Evolutionary conservation across 1,284 basidiomycete genomes (phyloP).

Genomic region (Ceratobasidium sp.): DNA sequence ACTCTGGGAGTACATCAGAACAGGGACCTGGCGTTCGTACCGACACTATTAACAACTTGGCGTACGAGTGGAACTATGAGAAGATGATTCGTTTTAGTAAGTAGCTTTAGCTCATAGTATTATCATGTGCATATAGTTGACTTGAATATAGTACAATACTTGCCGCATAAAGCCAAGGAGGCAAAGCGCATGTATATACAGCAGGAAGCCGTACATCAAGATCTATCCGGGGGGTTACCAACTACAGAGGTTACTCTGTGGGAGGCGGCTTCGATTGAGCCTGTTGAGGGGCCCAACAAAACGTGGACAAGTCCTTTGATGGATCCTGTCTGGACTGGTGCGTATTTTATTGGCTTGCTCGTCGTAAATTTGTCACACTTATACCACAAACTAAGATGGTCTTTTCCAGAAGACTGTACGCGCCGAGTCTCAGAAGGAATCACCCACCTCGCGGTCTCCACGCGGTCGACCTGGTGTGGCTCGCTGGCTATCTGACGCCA

Average conservation of each 20-base stretch:
- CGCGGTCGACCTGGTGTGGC: conserved; percentile 11
- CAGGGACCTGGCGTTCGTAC: conserved; percentile 12
- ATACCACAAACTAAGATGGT: neutral
- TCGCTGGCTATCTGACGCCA: conserved; percentile 17
- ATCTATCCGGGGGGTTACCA: neutral
- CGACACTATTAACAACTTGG: conserved; percentile 16
- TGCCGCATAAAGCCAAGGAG: no score
- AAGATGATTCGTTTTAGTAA: conserved; percentile 20
- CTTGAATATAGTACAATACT: no score
- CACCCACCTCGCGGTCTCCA: neutral
- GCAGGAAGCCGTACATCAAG: neutral
- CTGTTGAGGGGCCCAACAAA: neutral
- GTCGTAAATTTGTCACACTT: no score
- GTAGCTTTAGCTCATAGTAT: neutral
- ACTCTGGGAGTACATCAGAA: conserved; percentile 28
- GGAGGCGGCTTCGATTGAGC: neutral
- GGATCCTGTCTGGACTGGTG: conserved; percentile 23
- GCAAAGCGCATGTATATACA: neutral
- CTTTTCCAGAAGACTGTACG: neutral
- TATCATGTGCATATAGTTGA: no score
- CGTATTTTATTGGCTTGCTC: neutral
- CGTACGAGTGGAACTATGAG: conserved; percentile 26
- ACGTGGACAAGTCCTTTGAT: conserved; percentile 34
- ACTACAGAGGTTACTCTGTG: neutral
- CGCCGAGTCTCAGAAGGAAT: neutral